Conservation (phyloP, 2,329 filamentous ascomycete genomes). For the Cyanodermella asteris region DNA sequence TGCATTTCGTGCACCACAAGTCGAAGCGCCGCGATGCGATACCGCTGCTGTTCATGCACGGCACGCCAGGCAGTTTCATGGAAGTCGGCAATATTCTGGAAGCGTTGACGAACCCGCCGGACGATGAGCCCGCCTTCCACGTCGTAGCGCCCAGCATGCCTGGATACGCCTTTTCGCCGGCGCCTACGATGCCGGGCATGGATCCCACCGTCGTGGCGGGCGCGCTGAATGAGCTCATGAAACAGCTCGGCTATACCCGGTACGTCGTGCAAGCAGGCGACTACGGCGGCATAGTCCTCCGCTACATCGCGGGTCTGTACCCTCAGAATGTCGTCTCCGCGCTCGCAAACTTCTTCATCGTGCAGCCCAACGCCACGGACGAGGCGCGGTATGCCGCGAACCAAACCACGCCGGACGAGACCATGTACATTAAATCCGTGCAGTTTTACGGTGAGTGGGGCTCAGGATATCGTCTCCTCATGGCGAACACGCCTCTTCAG, state of each 20-base stretch:
- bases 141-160: conserved; percentile 12
- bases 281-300: conserved; percentile 11
- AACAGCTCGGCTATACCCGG: conserved; percentile 9
- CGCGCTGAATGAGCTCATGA: conserved; percentile 6
- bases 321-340: conserved; percentile 8
- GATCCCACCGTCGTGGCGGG: not conserved
- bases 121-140: conserved; percentile 10
- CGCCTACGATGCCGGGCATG: conserved; percentile 6
- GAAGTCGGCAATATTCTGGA: conserved; percentile 13
- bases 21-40: conserved; percentile 55
- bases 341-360: conserved; percentile 10
- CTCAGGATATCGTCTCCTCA: conserved; percentile 8
- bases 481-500: conserved; percentile 9
- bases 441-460: conserved; percentile 4
- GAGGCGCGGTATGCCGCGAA: not conserved
- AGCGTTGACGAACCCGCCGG: too few species aligned
- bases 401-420: conserved; percentile 6
- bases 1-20: too few species aligned
- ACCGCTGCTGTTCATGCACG: conserved; percentile 41
- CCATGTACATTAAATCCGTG: conserved; percentile 5
- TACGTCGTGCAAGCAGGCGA: conserved; percentile 13
- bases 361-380: conserved; percentile 4
- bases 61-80: conserved; percentile 16
- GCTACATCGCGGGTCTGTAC: conserved; percentile 9
- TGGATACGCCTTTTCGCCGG: conserved; percentile 11